Evolutionary conservation across 2,329 filamentous ascomycete species (phyloP).

Genomic region (Neofusicoccum kwambonambiense): DNA sequence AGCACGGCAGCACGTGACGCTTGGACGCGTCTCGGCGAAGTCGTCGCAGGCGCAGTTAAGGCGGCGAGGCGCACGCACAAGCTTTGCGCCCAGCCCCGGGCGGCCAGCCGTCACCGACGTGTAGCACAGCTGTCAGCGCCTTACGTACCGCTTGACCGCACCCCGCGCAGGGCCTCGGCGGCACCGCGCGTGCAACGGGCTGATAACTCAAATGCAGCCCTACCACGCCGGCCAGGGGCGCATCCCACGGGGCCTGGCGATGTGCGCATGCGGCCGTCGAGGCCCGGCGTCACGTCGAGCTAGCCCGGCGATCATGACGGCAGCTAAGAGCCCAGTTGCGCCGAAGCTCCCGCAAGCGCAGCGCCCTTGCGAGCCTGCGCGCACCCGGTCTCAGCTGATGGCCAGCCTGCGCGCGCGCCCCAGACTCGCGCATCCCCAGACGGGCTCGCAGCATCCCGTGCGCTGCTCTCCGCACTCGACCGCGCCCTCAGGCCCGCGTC

Average conservation of each 20-base stretch:
- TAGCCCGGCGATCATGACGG: slow-evolving; percentile 11
- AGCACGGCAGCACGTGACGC: not conserved
- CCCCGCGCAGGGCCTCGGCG: not conserved
- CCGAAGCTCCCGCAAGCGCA: not conserved
- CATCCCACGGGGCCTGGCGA: not conserved
- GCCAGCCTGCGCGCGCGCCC: not conserved
- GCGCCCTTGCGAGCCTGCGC: too few relatives aligned
- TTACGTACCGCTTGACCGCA: not conserved
- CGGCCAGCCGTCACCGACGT: too few relatives aligned
- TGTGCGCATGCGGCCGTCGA: too few relatives aligned
- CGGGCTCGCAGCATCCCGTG: not conserved
- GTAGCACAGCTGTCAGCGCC: not conserved
- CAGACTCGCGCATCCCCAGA: not conserved
- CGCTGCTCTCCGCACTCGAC: slow-evolving; percentile 3
- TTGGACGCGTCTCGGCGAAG: not conserved
- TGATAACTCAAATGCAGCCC: slow-evolving; percentile 3
- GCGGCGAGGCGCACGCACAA: slow-evolving; percentile 1
- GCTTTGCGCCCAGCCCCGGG: not conserved
- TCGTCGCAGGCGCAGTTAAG: not conserved
- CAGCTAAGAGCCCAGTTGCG: not conserved
- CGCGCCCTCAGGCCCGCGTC: not conserved
- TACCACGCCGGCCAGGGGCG: not conserved
- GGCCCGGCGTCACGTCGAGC: too few relatives aligned
- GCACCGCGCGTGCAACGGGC: not conserved
- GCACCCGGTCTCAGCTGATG: not conserved